These are phyloP conservation scores for Passiflora organensis DNA, from an alignment of 345 rosid species.

Conservation along the genomic window DNA sequence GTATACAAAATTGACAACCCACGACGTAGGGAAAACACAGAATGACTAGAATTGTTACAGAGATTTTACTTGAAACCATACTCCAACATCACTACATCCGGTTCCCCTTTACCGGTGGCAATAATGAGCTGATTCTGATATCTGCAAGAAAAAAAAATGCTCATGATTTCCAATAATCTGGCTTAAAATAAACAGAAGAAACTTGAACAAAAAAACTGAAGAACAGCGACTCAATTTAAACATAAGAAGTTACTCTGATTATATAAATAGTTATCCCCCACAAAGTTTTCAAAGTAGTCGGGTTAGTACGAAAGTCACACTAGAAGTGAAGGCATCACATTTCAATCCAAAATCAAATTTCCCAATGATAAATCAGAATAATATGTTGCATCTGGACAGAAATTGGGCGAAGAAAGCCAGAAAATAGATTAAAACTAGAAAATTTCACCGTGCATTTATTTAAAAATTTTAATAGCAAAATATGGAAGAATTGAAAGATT, in stretches of 20 bases:
- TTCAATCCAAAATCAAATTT: no score
- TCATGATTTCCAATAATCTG: neutral
- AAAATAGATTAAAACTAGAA: neutral
- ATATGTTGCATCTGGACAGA: no score
- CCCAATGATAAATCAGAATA: neutral
- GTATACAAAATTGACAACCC: conserved; percentile 3
- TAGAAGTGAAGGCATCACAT: no score
- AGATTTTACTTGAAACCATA: conserved; percentile 49
- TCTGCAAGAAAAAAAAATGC: conserved; percentile 15
- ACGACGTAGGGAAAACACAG: neutral
- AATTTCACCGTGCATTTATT: no score
- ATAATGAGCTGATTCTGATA: conserved; percentile 41
- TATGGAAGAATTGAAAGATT: neutral
- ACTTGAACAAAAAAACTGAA: neutral
- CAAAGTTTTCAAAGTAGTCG: no score
- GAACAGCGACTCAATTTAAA: neutral
- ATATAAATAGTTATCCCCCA: no score
- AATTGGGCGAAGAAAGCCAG: no score
- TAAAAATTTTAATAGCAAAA: no score
- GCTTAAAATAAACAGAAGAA: neutral
- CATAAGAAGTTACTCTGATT: neutral
- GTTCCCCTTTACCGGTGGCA: conserved; percentile 53
- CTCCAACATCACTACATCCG: conserved; percentile 43
- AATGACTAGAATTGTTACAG: neutral
- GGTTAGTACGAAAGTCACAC: no score